These are phyloP conservation scores for Xylariaceae sp. DNA, from an alignment of 2,329 filamentous ascomycete species.

Conservation along the genomic window DNA sequence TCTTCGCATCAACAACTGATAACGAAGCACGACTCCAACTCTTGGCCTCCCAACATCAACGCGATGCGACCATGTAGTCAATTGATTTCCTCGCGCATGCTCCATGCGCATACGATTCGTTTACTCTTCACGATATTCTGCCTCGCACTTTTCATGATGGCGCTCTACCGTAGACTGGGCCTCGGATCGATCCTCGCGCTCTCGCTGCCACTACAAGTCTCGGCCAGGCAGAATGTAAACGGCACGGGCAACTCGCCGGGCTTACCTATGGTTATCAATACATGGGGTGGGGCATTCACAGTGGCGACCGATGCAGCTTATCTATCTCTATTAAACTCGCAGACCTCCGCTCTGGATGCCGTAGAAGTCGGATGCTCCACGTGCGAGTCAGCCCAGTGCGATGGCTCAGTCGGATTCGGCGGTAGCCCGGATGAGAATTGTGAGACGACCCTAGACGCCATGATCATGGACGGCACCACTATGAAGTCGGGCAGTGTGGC, in stretches of 20 bases:
- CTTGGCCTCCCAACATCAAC: neutral
- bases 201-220: constrained; percentile 5
- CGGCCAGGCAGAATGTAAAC: constrained; percentile 2
- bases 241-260: constrained; percentile 28
- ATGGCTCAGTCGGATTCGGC: constrained; percentile 50
- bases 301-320: constrained; percentile 49
- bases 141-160: constrained; percentile 11
- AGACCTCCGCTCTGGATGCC: constrained; percentile 43
- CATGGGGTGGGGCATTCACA: constrained; percentile 50
- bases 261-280: constrained; percentile 49
- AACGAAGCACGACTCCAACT: too few relatives aligned
- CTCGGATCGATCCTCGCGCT: constrained; percentile 5
- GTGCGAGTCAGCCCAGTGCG: constrained; percentile 50
- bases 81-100: too few relatives aligned
- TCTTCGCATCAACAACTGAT: too few relatives aligned
- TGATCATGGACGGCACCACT: constrained; percentile 53
- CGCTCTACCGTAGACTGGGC: constrained; percentile 6
- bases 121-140: constrained; percentile 8
- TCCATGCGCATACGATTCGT: too few relatives aligned
- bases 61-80: constrained; percentile 10
- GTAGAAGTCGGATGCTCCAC: constrained; percentile 47
- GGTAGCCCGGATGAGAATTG: constrained; percentile 52
- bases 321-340: constrained; percentile 27
- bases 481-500: constrained; percentile 52
- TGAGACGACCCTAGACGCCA: constrained; percentile 55